A percentile compares a stretch with the other conserved stretches of the same genome.
These are phyloP conservation scores for Cladorrhinum sp. DNA, from an alignment of 2,329 filamentous ascomycete genomes.

Conservation along the genomic window DNA sequence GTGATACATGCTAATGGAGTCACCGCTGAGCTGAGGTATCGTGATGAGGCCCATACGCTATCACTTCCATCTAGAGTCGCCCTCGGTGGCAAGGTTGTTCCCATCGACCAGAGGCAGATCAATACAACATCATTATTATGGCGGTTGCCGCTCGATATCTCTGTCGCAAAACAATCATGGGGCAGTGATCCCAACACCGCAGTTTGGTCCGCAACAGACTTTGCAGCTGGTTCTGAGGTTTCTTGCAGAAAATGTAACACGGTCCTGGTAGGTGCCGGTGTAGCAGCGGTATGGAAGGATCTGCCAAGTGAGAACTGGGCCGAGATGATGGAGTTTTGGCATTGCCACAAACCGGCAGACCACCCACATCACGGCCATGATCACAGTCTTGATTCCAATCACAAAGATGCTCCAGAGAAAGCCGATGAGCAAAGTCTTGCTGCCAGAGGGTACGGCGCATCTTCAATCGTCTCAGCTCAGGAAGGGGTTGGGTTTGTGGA, in stretches of 20 bases:
- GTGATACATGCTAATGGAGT: constrained; percentile 45
- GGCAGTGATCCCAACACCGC: constrained; percentile 41
- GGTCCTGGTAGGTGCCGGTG: constrained; percentile 37
- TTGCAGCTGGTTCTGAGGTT: constrained; percentile 42
- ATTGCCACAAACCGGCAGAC: constrained; percentile 88
- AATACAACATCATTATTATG: constrained; percentile 30
- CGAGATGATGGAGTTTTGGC: constrained; percentile 99
- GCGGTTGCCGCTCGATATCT: constrained; percentile 47
- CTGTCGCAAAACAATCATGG: constrained; percentile 34
- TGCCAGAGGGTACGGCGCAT: constrained; percentile 78
- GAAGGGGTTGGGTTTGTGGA: constrained; percentile 74
- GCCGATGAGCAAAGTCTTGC: constrained; percentile 47
- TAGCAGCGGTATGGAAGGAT: constrained; percentile 73
- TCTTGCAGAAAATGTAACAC: constrained; percentile 41
- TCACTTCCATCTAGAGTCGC: constrained; percentile 44
- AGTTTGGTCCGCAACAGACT: constrained; percentile 52
- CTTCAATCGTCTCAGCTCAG: constrained; percentile 66
- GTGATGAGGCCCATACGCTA: constrained; percentile 35
- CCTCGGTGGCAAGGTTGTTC: constrained; percentile 26
- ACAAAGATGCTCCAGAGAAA: constrained; percentile 21
- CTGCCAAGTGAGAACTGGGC: constrained; percentile 97
- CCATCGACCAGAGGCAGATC: constrained; percentile 32
- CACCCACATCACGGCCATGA: constrained; percentile 43
- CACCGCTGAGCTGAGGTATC: constrained; percentile 48
- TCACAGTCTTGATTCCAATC: constrained; percentile 16